phyloP scores from a whole-genome alignment of 768 basidiomycete species.

The Boletus sp. region DNA sequence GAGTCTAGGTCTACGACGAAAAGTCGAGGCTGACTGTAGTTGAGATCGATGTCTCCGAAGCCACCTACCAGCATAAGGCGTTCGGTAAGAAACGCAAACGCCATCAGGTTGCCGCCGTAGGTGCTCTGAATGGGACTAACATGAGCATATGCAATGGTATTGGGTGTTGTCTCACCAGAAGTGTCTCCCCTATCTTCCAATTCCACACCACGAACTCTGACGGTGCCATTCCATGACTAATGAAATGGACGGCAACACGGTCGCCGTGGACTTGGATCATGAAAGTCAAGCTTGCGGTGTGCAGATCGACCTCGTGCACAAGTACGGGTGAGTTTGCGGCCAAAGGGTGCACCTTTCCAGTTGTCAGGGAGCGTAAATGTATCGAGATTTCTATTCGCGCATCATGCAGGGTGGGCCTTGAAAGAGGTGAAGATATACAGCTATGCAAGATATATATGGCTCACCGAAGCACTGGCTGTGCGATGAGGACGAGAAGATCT shows the following conservation, averaged over 20 bases:
- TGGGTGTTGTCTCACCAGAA: conserved; percentile 43
- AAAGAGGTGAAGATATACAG: conserved; percentile 3
- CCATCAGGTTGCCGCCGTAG: conserved; percentile 33
- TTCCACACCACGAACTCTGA: conserved; percentile 62
- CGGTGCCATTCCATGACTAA: conserved; percentile 30
- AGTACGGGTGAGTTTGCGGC: conserved; percentile 38
- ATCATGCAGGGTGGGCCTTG: conserved; percentile 11
- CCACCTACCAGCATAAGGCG: conserved; percentile 38
- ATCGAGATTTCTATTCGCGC: conserved; percentile 28
- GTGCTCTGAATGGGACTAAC: conserved; percentile 18
- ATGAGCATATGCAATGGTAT: background rate
- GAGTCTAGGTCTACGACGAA: conserved; percentile 42
- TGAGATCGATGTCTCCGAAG: conserved; percentile 20
- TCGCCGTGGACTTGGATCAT: conserved; percentile 57
- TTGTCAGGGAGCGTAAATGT: conserved; percentile 46
- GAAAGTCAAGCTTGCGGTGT: conserved; percentile 33
- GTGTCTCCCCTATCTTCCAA: conserved; percentile 55
- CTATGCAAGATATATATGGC: conserved; percentile 7
- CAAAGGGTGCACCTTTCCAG: conserved; percentile 45
- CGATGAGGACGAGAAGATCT: conserved; percentile 56
- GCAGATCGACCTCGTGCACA: conserved; percentile 19
- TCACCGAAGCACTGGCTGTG: conserved; percentile 36
- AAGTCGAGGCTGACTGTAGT: conserved; percentile 28
- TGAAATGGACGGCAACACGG: conserved; percentile 49
- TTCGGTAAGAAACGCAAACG: conserved; percentile 45